Base-by-base conservation (phyloP, 805 yeast genomes). In the Cyberlindnera xylosilytica region DNA sequence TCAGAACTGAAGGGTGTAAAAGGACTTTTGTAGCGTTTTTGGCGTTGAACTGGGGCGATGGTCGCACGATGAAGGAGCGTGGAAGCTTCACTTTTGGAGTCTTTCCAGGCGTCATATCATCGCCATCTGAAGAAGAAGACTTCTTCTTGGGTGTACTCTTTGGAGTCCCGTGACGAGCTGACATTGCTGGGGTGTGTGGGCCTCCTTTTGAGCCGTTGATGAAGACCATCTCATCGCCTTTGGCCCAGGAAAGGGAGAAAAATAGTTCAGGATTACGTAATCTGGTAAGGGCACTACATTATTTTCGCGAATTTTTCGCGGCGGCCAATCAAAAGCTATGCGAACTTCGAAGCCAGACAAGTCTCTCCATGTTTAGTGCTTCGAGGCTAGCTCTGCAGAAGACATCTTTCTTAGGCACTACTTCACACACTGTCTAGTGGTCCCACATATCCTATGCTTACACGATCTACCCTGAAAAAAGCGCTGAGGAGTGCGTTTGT, bases 1-100 rank as follows among this genome's bases (percentile, higher is more conserved):
- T 68, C 34, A 78, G 58, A 1, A 74, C 65, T 1, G 72, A 70
- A 0, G 70, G 65, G 42, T 74, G 68, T 3, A 79, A 42, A 18
- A 60, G 60, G 0, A 68, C 70, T 42, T 66, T 68, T n/a, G 65
- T 53, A 27, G 60, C 49, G 9, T 65, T 53, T 38, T 70, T 71
- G 18, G 49, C 37, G 30, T 50, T 54, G 7, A 44, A 39, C 4
- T 51, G 52, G 3, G 63, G 56, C 16, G 59, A 52, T 23, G 74
- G 74, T 46, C 74, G 58, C 3, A 66, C 58, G 24, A 70, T 64
- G 45, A 65, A 70, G 9, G 62, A 58, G 5, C 62, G 52, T 2
- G 74, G 74, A 16, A 66, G 35, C 47, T 37, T 37, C 29, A 37
- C 23, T 17, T 37, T 37, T 5, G 40, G 34, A 4, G 40, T 4